Evolutionary conservation across 495 filamentous ascomycete genomes (phyloP).

Genomic region (Trichoderma asperelloides): DNA sequence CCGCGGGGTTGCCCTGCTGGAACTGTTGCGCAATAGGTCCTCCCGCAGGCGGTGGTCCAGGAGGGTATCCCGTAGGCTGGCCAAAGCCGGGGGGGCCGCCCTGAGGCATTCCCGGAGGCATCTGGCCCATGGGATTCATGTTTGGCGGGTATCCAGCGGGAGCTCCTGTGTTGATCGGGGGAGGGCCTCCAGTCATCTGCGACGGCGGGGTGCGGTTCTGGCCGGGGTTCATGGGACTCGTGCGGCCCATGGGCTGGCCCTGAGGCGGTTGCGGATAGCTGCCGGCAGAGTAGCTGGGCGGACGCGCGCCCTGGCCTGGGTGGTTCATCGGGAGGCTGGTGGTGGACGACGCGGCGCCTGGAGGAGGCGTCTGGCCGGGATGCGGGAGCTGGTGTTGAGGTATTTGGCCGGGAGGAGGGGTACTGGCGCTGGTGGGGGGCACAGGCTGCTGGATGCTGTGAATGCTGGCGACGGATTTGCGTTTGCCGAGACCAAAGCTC

Average conservation of each 20-base stretch:
- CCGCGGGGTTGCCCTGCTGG: slow-evolving; percentile 44
- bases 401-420: slow-evolving; percentile 23
- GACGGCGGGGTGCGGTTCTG: slow-evolving; percentile 43
- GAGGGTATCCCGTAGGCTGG: slow-evolving; percentile 28
- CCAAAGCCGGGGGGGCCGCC: slow-evolving; percentile 40
- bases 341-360: slow-evolving; percentile 35
- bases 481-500: slow-evolving; percentile 49
- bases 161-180: slow-evolving; percentile 59
- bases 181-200: slow-evolving; percentile 60
- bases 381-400: slow-evolving; percentile 22
- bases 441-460: slow-evolving; percentile 32
- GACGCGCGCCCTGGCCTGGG: slow-evolving; percentile 45
- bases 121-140: slow-evolving; percentile 42
- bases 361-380: background rate
- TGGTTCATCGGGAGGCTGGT: slow-evolving; percentile 51
- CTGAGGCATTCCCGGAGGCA: slow-evolving; percentile 35
- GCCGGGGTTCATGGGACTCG: slow-evolving; percentile 39
- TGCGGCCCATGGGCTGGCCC: slow-evolving; percentile 36
- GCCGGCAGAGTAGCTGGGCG: slow-evolving; percentile 67
- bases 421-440: slow-evolving; percentile 26
- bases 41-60: slow-evolving; percentile 32
- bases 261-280: slow-evolving; percentile 43
- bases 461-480: slow-evolving; percentile 42
- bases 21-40: slow-evolving; percentile 25
- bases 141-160: slow-evolving; percentile 44